A percentile compares a stretch with the other conserved stretches of the same genome.
Conservation (phyloP, 331 rosid genomes). For the Quercus lobata region DNA sequence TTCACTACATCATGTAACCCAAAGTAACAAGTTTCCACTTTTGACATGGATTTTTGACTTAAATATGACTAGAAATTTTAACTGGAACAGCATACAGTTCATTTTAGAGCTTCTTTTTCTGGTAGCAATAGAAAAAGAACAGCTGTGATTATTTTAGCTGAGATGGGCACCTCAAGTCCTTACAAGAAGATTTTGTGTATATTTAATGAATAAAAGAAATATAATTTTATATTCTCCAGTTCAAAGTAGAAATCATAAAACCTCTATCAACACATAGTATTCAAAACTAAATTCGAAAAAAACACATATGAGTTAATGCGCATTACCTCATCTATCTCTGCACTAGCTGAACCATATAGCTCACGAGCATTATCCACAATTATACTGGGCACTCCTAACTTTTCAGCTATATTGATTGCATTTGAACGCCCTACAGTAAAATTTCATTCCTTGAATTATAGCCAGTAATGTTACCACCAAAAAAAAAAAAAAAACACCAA, state of each 20-base stretch:
- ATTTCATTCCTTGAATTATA: background rate
- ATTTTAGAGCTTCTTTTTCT: background rate
- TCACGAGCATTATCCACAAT: slow-evolving; percentile 72
- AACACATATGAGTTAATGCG: background rate
- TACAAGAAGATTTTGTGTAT: background rate
- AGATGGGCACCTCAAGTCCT: background rate
- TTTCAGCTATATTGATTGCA: slow-evolving; percentile 89
- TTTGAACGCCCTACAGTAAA: slow-evolving; percentile 69
- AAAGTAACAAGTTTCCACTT: background rate
- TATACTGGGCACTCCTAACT: slow-evolving; percentile 68
- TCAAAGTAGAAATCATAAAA: background rate
- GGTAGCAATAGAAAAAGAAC: background rate
- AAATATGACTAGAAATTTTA: background rate
- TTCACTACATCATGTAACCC: background rate
- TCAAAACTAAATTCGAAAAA: background rate
- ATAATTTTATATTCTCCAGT: background rate
- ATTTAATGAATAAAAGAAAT: background rate
- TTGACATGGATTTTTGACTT: background rate
- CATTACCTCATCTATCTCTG: slow-evolving; percentile 92
- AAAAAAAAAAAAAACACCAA: background rate
- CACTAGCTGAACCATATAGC: slow-evolving; percentile 85
- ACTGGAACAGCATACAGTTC: background rate
- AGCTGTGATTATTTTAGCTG: background rate
- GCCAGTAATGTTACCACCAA: background rate
- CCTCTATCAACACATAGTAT: slow-evolving; percentile 2